Conservation (phyloP, 805 yeast genomes). For the Pichia gijzeniarum region DNA sequence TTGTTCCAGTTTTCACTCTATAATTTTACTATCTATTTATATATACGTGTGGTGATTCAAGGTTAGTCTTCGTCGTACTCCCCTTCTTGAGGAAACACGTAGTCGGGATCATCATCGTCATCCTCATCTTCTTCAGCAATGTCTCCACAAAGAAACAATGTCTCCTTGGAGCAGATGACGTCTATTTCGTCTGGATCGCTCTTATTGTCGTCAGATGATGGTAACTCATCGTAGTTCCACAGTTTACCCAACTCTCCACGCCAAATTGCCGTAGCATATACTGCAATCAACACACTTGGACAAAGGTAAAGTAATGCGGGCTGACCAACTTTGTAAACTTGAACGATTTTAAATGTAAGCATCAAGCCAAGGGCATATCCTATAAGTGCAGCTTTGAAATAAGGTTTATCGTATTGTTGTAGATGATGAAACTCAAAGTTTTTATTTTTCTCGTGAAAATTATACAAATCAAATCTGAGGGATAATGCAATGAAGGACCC, state of each 20-base stretch:
- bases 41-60: too few relatives aligned
- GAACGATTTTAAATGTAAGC: constrained; percentile 36
- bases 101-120: constrained; percentile 22
- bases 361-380: constrained; percentile 44
- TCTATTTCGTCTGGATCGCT: constrained; percentile 14
- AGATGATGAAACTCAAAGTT: constrained; percentile 36
- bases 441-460: constrained; percentile 30
- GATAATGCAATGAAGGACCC: constrained; percentile 48
- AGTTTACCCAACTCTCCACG: constrained; percentile 37
- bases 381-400: constrained; percentile 39
- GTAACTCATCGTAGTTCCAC: constrained; percentile 34
- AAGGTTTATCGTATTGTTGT: constrained; percentile 35
- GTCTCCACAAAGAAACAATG: constrained; percentile 20
- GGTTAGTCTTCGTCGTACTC: constrained; percentile 2
- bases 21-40: too few relatives aligned
- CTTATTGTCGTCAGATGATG: constrained; percentile 1
- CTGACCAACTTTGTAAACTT: constrained; percentile 42
- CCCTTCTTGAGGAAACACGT: constrained; percentile 6
- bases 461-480: constrained; percentile 46
- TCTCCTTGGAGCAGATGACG: constrained; percentile 21
- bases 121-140: constrained; percentile 21
- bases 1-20: too few relatives aligned
- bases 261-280: constrained; percentile 29
- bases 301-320: constrained; percentile 64
- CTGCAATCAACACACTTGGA: constrained; percentile 38